phyloP scores from a whole-genome alignment of 192 early-diverging fungal genomes.

The Geranomyces michiganensis region DNA sequence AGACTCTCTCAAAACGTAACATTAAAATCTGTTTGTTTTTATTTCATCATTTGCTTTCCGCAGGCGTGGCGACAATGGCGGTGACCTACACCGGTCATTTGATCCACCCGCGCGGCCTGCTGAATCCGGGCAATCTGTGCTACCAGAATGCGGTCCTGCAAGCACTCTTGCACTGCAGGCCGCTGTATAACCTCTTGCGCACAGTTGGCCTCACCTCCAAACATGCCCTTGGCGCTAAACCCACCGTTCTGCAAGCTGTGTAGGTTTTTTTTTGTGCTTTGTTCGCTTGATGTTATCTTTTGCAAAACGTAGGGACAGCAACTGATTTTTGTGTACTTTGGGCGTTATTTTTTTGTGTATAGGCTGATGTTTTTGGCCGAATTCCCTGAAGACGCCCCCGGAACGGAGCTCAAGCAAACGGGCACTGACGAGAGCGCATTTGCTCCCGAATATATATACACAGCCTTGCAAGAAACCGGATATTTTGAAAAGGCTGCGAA shows the following conservation, averaged over 20 bases:
- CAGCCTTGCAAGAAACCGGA: constrained; percentile 77
- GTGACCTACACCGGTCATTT: constrained; percentile 34
- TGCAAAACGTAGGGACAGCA: no score
- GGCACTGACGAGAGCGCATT: constrained; percentile 55
- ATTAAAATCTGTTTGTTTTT: background rate
- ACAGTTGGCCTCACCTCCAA: constrained; percentile 66
- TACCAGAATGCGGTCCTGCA: constrained; percentile 98
- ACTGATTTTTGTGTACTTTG: no score
- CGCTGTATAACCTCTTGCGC: constrained; percentile 80
- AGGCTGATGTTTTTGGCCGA: constrained; percentile 68
- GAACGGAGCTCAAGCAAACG: constrained; percentile 9
- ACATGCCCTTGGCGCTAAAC: constrained; percentile 74
- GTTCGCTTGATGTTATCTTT: no score
- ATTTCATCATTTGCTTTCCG: no score
- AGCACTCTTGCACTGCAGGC: constrained; percentile 87
- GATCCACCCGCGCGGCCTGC: constrained; percentile 82
- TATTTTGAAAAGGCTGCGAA: constrained; percentile 75
- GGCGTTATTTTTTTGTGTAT: constrained; percentile 6
- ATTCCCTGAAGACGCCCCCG: constrained; percentile 46
- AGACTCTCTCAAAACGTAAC: constrained; percentile 3
- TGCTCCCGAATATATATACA: constrained; percentile 92
- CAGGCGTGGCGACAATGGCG: constrained; percentile 12
- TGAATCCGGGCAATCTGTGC: constrained; percentile 98
- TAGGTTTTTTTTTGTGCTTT: no score
- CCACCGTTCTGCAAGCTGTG: constrained; percentile 87